Percentiles rank a stretch among this genome's conserved stretches.
These are phyloP conservation scores for Fusarium devonianum DNA, from an alignment of 2,329 filamentous ascomycete genomes.

Conservation along the genomic window DNA sequence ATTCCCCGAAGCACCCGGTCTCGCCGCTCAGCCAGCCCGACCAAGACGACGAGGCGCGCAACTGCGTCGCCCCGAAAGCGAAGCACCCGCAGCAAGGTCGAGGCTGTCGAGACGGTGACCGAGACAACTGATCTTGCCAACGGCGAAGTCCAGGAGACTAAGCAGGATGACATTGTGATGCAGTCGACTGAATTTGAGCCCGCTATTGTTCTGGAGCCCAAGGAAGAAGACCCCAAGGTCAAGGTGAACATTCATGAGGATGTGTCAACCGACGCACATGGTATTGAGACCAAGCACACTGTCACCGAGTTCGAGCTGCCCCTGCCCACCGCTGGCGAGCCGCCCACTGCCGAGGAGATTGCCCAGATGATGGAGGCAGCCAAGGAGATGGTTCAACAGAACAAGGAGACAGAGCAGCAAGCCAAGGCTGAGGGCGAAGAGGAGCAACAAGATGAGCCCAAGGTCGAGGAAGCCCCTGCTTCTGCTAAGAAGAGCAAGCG, in stretches of 20 bases:
- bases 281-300: conserved; percentile 73
- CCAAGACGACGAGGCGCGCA: conserved; percentile 57
- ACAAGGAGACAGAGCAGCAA: conserved; percentile 54
- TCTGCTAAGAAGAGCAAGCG: conserved; percentile 69
- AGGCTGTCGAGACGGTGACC: conserved; percentile 45
- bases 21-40: conserved; percentile 65
- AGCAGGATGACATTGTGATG: conserved; percentile 48
- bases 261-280: conserved; percentile 60
- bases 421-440: conserved; percentile 55
- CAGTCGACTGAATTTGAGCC: conserved; percentile 61
- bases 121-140: conserved; percentile 43
- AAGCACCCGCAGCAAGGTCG: conserved; percentile 53
- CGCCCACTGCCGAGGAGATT: conserved; percentile 79
- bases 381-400: conserved; percentile 83
- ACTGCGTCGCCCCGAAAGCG: conserved; percentile 64
- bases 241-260: conserved; percentile 75
- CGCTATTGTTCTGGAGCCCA: conserved; percentile 56
- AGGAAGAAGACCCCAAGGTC: conserved; percentile 66
- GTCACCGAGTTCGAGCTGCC: conserved; percentile 81
- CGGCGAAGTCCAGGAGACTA: conserved; percentile 42
- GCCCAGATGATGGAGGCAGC: conserved; percentile 85
- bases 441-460: conserved; percentile 47
- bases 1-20: conserved; percentile 56
- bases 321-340: conserved; percentile 61
- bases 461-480: conserved; percentile 48